Evolutionary conservation across 1,284 basidiomycete species (phyloP).

Genomic region (Ceratorhiza oryzae-sativae): DNA sequence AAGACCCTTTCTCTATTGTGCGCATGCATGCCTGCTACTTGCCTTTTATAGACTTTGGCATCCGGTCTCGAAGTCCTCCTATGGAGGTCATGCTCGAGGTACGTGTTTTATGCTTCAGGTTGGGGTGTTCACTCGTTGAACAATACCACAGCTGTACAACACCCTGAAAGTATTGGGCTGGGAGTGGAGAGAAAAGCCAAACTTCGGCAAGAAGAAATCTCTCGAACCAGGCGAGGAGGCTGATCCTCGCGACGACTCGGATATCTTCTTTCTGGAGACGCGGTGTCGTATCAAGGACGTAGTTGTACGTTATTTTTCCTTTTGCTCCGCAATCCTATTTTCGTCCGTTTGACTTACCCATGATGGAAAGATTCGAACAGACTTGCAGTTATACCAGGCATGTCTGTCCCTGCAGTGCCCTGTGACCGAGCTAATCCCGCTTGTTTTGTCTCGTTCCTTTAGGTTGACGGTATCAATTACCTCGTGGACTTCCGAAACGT

Average conservation of each 20-base stretch:
- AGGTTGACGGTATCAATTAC: constrained; percentile 90
- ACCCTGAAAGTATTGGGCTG: constrained; percentile 90
- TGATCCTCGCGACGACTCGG: constrained; percentile 58
- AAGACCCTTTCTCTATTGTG: background rate
- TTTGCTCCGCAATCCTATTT: background rate
- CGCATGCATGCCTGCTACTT: background rate
- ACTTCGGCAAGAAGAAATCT: constrained; percentile 37
- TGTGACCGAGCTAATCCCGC: background rate
- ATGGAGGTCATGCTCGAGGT: constrained; percentile 99
- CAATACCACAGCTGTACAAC: constrained; percentile 66
- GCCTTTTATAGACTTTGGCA: constrained; percentile 96
- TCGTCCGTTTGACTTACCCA: constrained; percentile 15
- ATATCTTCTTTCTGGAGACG: constrained; percentile 96
- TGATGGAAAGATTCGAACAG: constrained; percentile 82
- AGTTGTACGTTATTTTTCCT: constrained; percentile 67
- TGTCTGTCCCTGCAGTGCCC: background rate
- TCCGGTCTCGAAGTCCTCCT: constrained; percentile 91
- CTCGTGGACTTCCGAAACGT: constrained; percentile 95
- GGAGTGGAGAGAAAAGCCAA: constrained; percentile 89
- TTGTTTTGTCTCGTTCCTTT: background rate
- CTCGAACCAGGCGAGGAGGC: constrained; percentile 52
- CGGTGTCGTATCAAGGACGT: constrained; percentile 88
- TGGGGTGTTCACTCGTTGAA: background rate
- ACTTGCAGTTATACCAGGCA: constrained; percentile 91
- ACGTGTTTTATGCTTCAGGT: constrained; percentile 4